A percentile compares a stretch with the other conserved stretches of the same genome.
Evolutionary conservation across 140 eudicot genomes (phyloP).

Genomic region (Oenanthe javanica): DNA sequence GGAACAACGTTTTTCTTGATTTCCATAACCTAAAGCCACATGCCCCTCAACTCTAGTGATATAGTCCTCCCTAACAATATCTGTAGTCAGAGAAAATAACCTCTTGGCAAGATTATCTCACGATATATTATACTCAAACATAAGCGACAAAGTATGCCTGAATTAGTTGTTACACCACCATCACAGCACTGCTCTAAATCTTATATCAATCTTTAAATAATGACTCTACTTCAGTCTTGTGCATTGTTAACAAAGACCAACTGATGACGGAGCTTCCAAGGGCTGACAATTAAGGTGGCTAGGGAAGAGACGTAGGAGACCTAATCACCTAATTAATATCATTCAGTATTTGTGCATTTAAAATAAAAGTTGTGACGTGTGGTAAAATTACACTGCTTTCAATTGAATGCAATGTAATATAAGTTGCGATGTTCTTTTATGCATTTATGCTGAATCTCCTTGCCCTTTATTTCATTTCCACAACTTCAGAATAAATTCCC

Average conservation of each 20-base stretch:
- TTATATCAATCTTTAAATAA: neutral
- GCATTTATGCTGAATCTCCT: neutral
- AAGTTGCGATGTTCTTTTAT: neutral
- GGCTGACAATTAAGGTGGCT: neutral
- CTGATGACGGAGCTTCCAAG: neutral
- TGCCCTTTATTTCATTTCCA: neutral
- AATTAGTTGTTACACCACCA: neutral
- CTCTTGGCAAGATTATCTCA: neutral
- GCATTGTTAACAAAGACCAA: neutral
- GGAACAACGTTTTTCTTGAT: neutral
- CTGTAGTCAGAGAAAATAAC: neutral
- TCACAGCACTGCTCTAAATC: neutral
- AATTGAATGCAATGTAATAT: neutral
- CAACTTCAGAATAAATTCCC: neutral
- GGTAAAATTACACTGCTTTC: neutral
- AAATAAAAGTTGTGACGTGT: neutral
- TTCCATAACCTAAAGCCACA: neutral
- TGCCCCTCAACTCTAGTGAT: neutral
- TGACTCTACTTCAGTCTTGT: neutral
- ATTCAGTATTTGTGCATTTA: neutral
- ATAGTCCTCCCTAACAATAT: neutral
- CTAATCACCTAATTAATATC: neutral
- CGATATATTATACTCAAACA: neutral
- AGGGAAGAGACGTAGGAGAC: neutral
- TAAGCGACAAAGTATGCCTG: neutral